These are phyloP conservation scores for Penicillium paxilli DNA, from an alignment of 495 filamentous ascomycete genomes.

Conservation along the genomic window DNA sequence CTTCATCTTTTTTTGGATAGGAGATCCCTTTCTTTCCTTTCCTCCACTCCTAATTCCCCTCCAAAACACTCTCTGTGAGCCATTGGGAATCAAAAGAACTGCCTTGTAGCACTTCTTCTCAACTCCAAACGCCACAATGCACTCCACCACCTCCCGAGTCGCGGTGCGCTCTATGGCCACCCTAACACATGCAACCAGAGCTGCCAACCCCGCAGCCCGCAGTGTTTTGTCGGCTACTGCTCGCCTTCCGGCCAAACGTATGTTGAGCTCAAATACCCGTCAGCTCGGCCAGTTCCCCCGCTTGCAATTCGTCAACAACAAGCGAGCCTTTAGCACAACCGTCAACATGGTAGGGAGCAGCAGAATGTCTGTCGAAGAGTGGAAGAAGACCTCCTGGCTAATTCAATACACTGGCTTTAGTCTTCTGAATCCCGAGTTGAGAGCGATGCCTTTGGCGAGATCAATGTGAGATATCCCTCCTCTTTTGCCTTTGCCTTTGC, in stretches of 20 bases:
- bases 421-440: slow-evolving; percentile 64
- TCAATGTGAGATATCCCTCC: slow-evolving; percentile 51
- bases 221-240: slow-evolving; percentile 27
- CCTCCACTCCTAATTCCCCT: slow-evolving; percentile 11
- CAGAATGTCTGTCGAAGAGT: too few relatives aligned
- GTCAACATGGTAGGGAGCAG: slow-evolving; percentile 40
- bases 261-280: slow-evolving; percentile 39
- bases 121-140: slow-evolving; percentile 19
- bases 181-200: slow-evolving; percentile 41
- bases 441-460: slow-evolving; percentile 95
- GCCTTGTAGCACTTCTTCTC: slow-evolving; percentile 1
- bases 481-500: background rate
- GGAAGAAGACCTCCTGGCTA: slow-evolving; percentile 1
- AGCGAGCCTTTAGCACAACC: slow-evolving; percentile 46
- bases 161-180: slow-evolving; percentile 47
- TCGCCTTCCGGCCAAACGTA: slow-evolving; percentile 31
- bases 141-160: slow-evolving; percentile 38
- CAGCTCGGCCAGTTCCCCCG: slow-evolving; percentile 39
- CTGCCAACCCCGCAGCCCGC: slow-evolving; percentile 41
- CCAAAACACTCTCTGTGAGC: slow-evolving; percentile 6
- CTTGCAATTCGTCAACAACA: slow-evolving; percentile 42
- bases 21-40: slow-evolving; percentile 7
- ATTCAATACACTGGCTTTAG: slow-evolving; percentile 22
- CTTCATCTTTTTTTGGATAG: slow-evolving; percentile 23
- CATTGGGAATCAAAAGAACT: background rate